Conservation (phyloP, 202 grass and related monocot species). For the Panicum virgatum region DNA sequence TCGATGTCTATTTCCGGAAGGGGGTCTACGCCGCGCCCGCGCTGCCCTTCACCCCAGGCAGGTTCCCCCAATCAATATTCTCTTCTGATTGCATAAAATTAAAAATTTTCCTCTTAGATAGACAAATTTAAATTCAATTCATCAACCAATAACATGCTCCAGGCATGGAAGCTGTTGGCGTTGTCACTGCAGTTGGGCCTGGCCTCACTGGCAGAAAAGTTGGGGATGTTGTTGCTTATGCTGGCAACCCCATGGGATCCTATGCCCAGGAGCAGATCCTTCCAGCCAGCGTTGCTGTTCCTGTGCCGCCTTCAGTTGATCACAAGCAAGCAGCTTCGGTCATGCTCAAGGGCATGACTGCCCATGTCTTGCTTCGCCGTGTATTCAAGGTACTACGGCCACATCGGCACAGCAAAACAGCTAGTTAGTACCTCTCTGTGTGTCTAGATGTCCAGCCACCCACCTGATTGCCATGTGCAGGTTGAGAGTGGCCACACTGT, state of each 20-base stretch:
- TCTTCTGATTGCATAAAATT: too few relatives aligned
- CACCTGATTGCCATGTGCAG: conserved; percentile 25
- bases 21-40: conserved; percentile 52
- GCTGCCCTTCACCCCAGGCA: conserved; percentile 67
- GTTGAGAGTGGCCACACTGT: conserved; percentile 60
- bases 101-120: too few relatives aligned
- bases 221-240: conserved; percentile 72
- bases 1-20: conserved; percentile 77
- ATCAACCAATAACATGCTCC: too few relatives aligned
- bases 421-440: too few relatives aligned
- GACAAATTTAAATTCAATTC: too few relatives aligned
- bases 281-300: conserved; percentile 55
- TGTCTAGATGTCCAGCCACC: too few relatives aligned
- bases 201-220: conserved; percentile 69
- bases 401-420: too few relatives aligned
- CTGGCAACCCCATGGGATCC: conserved; percentile 75
- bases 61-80: background rate
- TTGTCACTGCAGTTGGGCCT: conserved; percentile 70
- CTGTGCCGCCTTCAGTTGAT: conserved; percentile 57
- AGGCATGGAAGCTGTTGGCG: conserved; percentile 79
- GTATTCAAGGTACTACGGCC: conserved; percentile 67
- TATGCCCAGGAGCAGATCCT: conserved; percentile 76
- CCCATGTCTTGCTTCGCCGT: conserved; percentile 58
- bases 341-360: conserved; percentile 83
- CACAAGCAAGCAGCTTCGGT: conserved; percentile 60